These are phyloP conservation scores for Cyphellophora attinorum DNA, from an alignment of 2,329 filamentous ascomycete species.

Conservation along the genomic window DNA sequence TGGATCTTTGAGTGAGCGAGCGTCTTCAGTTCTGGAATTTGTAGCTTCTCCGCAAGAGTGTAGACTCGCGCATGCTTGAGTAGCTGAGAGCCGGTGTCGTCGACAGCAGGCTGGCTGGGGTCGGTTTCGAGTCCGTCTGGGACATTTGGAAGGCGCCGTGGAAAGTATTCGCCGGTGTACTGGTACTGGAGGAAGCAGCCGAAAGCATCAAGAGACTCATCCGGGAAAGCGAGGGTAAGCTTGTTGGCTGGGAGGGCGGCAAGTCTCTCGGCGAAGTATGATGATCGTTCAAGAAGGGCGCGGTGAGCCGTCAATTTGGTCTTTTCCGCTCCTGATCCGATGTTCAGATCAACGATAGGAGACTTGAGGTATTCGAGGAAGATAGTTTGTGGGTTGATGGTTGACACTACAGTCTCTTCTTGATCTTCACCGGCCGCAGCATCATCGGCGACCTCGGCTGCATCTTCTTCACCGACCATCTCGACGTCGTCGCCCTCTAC, in stretches of 20 bases:
- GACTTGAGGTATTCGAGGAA: slow-evolving; percentile 51
- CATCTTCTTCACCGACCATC: slow-evolving; percentile 19
- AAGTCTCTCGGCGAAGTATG: slow-evolving; percentile 53
- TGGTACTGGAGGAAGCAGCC: slow-evolving; percentile 75
- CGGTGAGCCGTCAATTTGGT: slow-evolving; percentile 70
- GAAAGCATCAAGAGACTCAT: slow-evolving; percentile 63
- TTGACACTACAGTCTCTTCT: slow-evolving; percentile 19
- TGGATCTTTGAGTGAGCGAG: slow-evolving; percentile 86
- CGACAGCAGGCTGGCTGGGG: slow-evolving; percentile 53
- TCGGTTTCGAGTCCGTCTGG: slow-evolving; percentile 62
- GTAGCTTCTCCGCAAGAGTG: slow-evolving; percentile 74
- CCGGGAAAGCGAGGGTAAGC: slow-evolving; percentile 35
- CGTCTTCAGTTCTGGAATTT: slow-evolving; percentile 57
- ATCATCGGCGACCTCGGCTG: slow-evolving; percentile 14
- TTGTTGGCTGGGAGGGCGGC: not conserved
- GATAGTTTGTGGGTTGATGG: slow-evolving; percentile 16
- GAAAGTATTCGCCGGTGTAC: slow-evolving; percentile 83
- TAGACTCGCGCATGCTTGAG: slow-evolving; percentile 85
- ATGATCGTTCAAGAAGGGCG: slow-evolving; percentile 62
- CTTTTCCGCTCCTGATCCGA: slow-evolving; percentile 51
- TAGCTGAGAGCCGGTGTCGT: slow-evolving; percentile 72
- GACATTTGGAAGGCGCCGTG: slow-evolving; percentile 47
- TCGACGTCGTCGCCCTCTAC: slow-evolving; percentile 19
- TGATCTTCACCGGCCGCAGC: slow-evolving; percentile 7
- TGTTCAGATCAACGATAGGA: slow-evolving; percentile 58